These are phyloP conservation scores for Chalciporus piperatus DNA, from an alignment of 768 basidiomycete species.

Conservation along the genomic window DNA sequence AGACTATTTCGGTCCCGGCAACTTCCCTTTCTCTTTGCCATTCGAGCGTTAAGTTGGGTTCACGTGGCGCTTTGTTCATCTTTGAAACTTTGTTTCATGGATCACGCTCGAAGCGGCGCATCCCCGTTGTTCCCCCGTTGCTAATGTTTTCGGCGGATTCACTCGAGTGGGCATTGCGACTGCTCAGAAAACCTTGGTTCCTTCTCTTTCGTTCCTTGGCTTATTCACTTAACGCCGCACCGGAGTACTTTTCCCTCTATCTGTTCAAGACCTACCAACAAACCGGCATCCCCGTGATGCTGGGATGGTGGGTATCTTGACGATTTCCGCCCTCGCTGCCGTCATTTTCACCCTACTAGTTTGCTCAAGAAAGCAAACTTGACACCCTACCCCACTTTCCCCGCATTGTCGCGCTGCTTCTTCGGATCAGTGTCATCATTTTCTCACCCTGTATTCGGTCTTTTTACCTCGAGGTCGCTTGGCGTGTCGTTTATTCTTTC, in stretches of 20 bases:
- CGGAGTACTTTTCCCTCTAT: neutral
- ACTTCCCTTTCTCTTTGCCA: neutral
- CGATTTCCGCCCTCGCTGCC: neutral
- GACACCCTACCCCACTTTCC: constrained; percentile 10
- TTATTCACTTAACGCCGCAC: neutral
- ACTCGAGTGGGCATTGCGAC: neutral
- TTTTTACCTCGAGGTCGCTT: neutral
- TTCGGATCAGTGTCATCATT: neutral
- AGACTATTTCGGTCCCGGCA: constrained; percentile 5
- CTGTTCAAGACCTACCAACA: neutral
- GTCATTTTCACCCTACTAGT: neutral
- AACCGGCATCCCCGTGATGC: neutral
- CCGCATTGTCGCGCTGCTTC: neutral
- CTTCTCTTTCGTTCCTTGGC: neutral
- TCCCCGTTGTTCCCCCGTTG: too few relatives aligned
- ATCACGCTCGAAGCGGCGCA: neutral
- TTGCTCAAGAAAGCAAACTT: neutral
- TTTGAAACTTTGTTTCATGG: neutral
- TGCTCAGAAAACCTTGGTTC: too few relatives aligned
- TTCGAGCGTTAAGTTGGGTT: neutral
- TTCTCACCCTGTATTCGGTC: neutral
- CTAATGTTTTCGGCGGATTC: neutral
- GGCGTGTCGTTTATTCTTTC: neutral
- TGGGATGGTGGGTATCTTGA: neutral
- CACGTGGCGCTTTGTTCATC: neutral